Percentiles rank a stretch among this genome's conserved stretches.
Conservation (phyloP, 768 basidiomycete genomes). For the Tulasnella sp. region DNA sequence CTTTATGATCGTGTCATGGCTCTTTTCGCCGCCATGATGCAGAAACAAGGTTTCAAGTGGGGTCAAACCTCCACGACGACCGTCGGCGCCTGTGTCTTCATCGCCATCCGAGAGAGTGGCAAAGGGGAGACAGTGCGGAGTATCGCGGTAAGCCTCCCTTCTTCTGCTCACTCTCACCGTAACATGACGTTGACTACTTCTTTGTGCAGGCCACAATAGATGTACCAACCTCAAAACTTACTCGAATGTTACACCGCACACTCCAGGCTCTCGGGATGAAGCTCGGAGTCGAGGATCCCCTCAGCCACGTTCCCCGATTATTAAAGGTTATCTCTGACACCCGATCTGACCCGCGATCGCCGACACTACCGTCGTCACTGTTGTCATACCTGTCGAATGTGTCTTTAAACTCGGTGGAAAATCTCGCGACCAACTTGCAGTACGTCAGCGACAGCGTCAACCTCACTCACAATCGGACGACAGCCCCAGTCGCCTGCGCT, state of each 20-base stretch:
- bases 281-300: conserved; percentile 46
- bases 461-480: conserved; percentile 30
- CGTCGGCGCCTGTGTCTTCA: conserved; percentile 56
- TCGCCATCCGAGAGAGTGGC: conserved; percentile 60
- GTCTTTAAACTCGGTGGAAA: conserved; percentile 29
- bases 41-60: conserved; percentile 51
- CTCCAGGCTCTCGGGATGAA: conserved; percentile 41
- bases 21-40: conserved; percentile 59
- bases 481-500: conserved; percentile 50
- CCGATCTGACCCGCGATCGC: conserved; percentile 17
- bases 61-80: conserved; percentile 52
- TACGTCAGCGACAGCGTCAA: conserved; percentile 33
- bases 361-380: conserved; percentile 22
- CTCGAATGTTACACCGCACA: conserved; percentile 45
- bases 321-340: conserved; percentile 38
- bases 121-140: conserved; percentile 57
- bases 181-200: neutral
- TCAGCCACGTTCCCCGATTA: conserved; percentile 45
- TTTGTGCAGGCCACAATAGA: conserved; percentile 37
- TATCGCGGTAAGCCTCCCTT: conserved; percentile 38
- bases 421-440: conserved; percentile 38
- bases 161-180: neutral
- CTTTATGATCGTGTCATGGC: conserved; percentile 7
- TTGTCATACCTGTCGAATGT: conserved; percentile 30
- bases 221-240: conserved; percentile 39